A percentile compares a stretch with the other conserved stretches of the same genome.
These are phyloP conservation scores for Lachnellula cervina DNA, from an alignment of 2,329 filamentous ascomycete genomes.

Conservation along the genomic window DNA sequence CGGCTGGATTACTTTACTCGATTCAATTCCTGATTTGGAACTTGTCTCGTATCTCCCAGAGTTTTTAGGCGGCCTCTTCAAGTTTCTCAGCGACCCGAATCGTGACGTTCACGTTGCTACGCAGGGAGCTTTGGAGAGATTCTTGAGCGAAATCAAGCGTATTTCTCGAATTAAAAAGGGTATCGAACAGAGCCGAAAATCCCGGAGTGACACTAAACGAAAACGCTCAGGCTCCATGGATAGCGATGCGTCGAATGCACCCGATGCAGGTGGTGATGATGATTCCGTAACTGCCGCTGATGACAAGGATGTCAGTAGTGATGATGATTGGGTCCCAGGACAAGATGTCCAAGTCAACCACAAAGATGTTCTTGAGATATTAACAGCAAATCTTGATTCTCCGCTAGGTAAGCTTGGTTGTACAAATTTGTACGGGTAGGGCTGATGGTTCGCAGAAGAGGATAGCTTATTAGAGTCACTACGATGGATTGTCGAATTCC, in stretches of 20 bases:
- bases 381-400: constrained; percentile 83
- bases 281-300: constrained; percentile 52
- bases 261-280: constrained; percentile 57
- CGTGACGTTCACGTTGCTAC: constrained; percentile 92
- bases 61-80: constrained; percentile 83
- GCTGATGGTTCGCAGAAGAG: constrained; percentile 56
- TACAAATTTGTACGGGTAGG: background rate
- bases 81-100: constrained; percentile 88
- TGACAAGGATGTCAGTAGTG: constrained; percentile 58
- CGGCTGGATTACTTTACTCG: constrained; percentile 89
- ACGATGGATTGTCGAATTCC: constrained; percentile 92
- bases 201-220: constrained; percentile 53
- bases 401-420: constrained; percentile 55
- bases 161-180: constrained; percentile 91
- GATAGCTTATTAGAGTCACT: constrained; percentile 87
- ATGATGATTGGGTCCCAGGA: constrained; percentile 95
- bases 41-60: constrained; percentile 88
- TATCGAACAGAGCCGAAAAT: constrained; percentile 78
- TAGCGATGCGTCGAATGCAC: constrained; percentile 46
- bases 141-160: constrained; percentile 88
- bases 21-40: constrained; percentile 95
- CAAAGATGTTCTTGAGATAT: constrained; percentile 82
- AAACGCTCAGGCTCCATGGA: constrained; percentile 69
- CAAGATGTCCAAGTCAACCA: constrained; percentile 96
- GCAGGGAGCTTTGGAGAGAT: constrained; percentile 81